Conservation (phyloP, 177 flowering plant genomes). For the Telopea speciosissima region DNA sequence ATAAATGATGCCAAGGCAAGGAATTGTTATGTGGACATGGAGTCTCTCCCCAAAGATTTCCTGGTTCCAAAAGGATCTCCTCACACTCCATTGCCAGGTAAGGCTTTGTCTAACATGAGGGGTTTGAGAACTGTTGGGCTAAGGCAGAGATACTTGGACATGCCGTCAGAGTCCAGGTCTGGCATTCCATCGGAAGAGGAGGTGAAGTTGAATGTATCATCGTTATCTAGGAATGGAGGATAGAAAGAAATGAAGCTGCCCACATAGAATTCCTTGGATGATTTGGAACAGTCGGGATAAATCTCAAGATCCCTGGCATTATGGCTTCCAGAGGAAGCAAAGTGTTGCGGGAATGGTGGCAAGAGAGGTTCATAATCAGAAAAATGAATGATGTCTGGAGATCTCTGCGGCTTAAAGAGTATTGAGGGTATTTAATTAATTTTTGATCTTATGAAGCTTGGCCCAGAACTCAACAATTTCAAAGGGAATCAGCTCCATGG, state of each 20-base stretch:
- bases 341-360: constrained; percentile 26
- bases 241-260: constrained; percentile 25
- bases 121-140: constrained; percentile 49
- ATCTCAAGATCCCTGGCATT: constrained; percentile 54
- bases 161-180: constrained; percentile 41
- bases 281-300: constrained; percentile 41
- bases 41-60: constrained; percentile 81
- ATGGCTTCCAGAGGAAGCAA: constrained; percentile 47
- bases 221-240: constrained; percentile 31
- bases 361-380: constrained; percentile 33
- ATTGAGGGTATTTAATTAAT: background rate
- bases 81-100: constrained; percentile 33
- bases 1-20: constrained; percentile 81
- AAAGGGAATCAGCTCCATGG: background rate
- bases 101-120: constrained; percentile 34
- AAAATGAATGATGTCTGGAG: constrained; percentile 3
- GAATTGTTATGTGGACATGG: constrained; percentile 73
- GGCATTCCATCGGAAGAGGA: constrained; percentile 51
- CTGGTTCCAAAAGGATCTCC: constrained; percentile 34
- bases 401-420: background rate
- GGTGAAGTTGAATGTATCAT: constrained; percentile 27
- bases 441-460: background rate
- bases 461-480: background rate
- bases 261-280: constrained; percentile 45
- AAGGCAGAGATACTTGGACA: constrained; percentile 39